Conservation (phyloP, 305 asterid species). For the Solanum hybrid region DNA sequence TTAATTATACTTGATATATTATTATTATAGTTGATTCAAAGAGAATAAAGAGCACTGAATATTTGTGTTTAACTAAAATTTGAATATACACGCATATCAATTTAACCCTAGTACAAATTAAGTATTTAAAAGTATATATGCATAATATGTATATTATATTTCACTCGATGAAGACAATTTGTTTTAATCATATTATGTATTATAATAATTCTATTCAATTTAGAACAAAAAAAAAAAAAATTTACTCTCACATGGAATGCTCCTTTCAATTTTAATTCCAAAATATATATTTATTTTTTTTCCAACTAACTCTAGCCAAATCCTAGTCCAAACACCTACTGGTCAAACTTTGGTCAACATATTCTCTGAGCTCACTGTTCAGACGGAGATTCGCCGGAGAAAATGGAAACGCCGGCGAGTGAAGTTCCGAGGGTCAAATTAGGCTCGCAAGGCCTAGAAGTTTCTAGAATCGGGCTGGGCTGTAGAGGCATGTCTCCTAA, state of each 20-base stretch:
- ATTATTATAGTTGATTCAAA: background rate
- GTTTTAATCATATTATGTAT: background rate
- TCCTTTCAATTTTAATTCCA: background rate
- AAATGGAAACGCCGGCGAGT: background rate
- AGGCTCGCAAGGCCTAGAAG: slow-evolving; percentile 17
- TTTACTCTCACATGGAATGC: background rate
- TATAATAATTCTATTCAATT: background rate
- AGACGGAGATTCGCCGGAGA: background rate
- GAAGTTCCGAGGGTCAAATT: background rate
- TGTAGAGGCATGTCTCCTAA: slow-evolving; percentile 13
- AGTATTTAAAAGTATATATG: background rate
- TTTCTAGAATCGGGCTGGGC: slow-evolving; percentile 17
- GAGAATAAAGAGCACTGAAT: accelerated
- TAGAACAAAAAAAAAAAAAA: background rate
- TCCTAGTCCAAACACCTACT: background rate
- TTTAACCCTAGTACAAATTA: accelerated
- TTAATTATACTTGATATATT: background rate
- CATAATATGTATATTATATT: background rate
- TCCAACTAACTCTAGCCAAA: background rate
- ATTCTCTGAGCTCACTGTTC: background rate
- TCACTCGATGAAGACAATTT: no score
- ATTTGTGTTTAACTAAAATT: background rate
- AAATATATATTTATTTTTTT: no score
- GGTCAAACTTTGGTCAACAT: background rate
- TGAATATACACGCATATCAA: background rate